Evolutionary conservation across 1,284 basidiomycete species (phyloP), one percentile per base, ranked within the genome.

Genomic region (Boletus semigastroideus): DNA sequence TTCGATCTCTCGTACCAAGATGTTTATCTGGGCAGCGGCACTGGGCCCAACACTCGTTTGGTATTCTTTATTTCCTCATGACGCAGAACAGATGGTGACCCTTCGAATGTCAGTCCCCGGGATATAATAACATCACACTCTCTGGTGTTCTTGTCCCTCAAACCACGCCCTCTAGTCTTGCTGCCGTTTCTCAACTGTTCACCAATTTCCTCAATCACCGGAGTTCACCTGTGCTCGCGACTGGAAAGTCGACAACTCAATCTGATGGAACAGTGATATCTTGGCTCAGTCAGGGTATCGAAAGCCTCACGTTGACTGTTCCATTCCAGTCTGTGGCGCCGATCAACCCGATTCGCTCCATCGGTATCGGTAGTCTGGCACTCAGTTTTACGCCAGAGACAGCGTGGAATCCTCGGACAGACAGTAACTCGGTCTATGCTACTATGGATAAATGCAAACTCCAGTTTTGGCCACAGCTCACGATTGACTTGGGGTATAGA

Each of bases 151-250:
- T 92, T 41, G 60, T 84, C 19, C 78, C 76, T 5, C 85, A 90
- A 56, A 75, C 72, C 17, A 71, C 72, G 28, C 56, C 76, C 13
- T 67, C 72, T 11, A 74, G 78, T 27, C 77, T 92, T 41, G 73
- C 73, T 8, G 61, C 69, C 16, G 69, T 90, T 46, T 86, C 86
- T 3, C 65, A 79, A 52, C 72, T 92, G 40, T 91, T 92, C 67
- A 88, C 87, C 14, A 78, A 80, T 48, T 91, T 88, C 68, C 74
- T 92, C 59, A 91, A 91, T 61, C 78, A 84, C 19, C 78, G 83
- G 36, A 68, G 65, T 10, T 80, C 85, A 2, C 75, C 73, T 5
- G 84, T 90, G 34, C 61, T 82, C 52, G 89, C 87, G 3, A 72
- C 69, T 5, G 88, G 89, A 34, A 67, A 66, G 60, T 87, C 78